Evolutionary conservation across 2,329 filamentous ascomycete species (phyloP), one percentile per base, ranked within the genome.

Genomic region (Septoria linicola): DNA sequence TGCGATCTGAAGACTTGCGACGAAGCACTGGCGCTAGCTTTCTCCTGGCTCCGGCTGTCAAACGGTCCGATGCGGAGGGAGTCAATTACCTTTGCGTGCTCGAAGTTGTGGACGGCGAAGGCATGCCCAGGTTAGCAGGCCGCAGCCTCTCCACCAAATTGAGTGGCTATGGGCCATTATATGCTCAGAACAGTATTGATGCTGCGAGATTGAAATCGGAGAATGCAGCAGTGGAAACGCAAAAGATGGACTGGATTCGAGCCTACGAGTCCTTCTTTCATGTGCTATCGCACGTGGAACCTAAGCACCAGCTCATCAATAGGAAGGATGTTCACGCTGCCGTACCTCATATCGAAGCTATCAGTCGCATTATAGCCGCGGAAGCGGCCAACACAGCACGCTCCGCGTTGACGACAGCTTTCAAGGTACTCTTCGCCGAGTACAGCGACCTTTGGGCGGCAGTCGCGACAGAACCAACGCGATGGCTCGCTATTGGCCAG

Each of bases 401-500:
- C 62, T 45, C 48, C 67, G 13, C 60, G 45, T 1, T 58, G 59
- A 54, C 51, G 2, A 49, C 35, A 2, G 27, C 27, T 2, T 11
- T 51, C 7, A 49, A 36, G 1, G 20, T 43, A 3, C 57, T 68
- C 3, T 70, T 45, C 49, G 25, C 57, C 13, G 51, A 63, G 13
- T 58, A 49, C 51, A 60, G 21, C 54, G 68, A n/a, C 11, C 52
- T 48, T 49, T 71, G 13, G 66, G 34, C 56, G 5, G 60, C 66
- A 8, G 69, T 72, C 27, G 63, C 60, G 2, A 25, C 43, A n/a
- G 63, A 69, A 16, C 63, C 70, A 0, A 46, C 60, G 5, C 63
- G 64, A 16, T 72, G 67, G 63, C 58, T 72, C 0, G 52, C 61
- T 1, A 51, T 72, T n/a, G 59, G 62, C 0, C 44, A 66, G 1